Base-by-base conservation (phyloP, 805 yeast species). In the Groenewaldozyma tartarivorans region DNA sequence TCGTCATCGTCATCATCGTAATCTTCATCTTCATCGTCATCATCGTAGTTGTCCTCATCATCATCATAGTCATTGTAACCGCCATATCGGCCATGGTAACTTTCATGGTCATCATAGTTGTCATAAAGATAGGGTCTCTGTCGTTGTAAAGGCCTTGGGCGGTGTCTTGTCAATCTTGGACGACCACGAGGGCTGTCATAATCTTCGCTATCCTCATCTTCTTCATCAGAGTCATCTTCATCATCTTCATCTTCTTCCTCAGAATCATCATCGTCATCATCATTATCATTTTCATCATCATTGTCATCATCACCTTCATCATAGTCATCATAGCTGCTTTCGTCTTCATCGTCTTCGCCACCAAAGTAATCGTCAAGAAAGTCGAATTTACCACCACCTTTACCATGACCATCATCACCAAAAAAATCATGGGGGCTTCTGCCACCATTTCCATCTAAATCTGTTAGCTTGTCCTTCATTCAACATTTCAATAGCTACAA, bases 301-400 rank as follows among this genome's bases (percentile, higher is more conserved):
- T 31, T 33, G n/a, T 36, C 35, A 4, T 36, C 35, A 31, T 39
- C 42, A 16, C 22, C 27, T 17, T 37, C 17, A n/a, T 37, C 37
- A 19, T 22, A 37, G 15, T 20, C 21, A 3, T 33, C 36, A 20
- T 22, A 26, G 11, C 26, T 34, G 20, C 27, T 22, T 16, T 32
- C 29, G 22, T 16, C 19, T 11, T 31, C 40, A 20, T 36, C 30
- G 13, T 36, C 41, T 3, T 35, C 40, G 3, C 11, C 27, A 22
- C 27, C 43, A 7, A 4, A 33, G 26, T 3, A 41, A 7, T 13
- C 45, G 18, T 37, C 42, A 20, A 26, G 15, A 11, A 19, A 21
- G 16, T 15, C 18, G 15, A 13, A 17, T 17, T 24, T 26, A 13
- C 15, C 35, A 7, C 16, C 15, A 9, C 19, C 35, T 6, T 34